Conservation (phyloP, 345 rosid genomes). For the Anastatica hierochuntica region DNA sequence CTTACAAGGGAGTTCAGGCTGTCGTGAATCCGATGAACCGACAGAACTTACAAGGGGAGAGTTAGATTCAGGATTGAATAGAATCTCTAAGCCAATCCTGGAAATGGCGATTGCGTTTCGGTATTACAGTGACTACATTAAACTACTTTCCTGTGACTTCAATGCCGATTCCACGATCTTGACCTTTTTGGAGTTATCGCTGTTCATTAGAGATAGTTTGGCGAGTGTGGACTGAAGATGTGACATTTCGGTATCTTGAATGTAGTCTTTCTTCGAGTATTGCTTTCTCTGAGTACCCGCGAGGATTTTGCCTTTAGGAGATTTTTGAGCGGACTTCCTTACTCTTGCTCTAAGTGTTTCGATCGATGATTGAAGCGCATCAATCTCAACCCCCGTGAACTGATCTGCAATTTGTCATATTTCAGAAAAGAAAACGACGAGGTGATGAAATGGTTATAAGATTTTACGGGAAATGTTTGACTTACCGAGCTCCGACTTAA, state of each 20-base stretch:
- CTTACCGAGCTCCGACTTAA: conserved; percentile 82
- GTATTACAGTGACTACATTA: conserved; percentile 8
- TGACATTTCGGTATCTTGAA: conserved; percentile 47
- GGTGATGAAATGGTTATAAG: neutral
- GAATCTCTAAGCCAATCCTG: neutral
- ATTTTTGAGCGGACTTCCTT: conserved; percentile 33
- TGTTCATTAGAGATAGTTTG: conserved; percentile 63
- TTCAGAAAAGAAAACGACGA: neutral
- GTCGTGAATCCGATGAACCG: too few species aligned
- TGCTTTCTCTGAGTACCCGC: conserved; percentile 27
- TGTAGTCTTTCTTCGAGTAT: conserved; percentile 27
- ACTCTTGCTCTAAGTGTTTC: conserved; percentile 59
- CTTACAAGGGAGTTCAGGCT: too few species aligned
- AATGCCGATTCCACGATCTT: conserved; percentile 59
- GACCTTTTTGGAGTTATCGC: conserved; percentile 55
- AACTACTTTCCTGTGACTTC: conserved; percentile 35
- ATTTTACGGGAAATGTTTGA: conserved; percentile 1
- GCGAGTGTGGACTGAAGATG: conserved; percentile 55
- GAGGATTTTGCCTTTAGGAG: conserved; percentile 23
- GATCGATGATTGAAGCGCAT: conserved; percentile 59
- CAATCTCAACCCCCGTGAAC: conserved; percentile 56
- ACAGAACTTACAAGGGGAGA: conserved; percentile 11
- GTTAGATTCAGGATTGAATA: neutral
- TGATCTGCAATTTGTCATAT: conserved; percentile 40
- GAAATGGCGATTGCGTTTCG: neutral